Base-by-base conservation (phyloP, 139 green algal species). In the Yamagishiella unicocca region DNA sequence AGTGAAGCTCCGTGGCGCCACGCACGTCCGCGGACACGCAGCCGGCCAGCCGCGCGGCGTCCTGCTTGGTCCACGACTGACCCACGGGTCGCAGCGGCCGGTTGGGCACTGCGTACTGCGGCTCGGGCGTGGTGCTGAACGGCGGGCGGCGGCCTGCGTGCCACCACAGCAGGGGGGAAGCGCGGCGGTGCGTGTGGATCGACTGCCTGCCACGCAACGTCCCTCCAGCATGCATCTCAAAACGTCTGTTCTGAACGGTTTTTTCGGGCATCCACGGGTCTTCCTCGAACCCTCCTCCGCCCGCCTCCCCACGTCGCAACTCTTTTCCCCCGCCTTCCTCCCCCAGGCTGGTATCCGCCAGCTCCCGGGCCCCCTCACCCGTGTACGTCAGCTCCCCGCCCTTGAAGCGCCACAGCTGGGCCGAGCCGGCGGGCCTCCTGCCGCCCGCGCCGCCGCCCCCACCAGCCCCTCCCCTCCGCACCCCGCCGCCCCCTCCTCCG, bases 1-100 rank as follows among this genome's bases (percentile, higher is more conserved):
- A 83, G 62, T 89, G 85, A 64, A 89, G 50, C 74, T 85, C 74
- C 4, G 55, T 82, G 62, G 81, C 85, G 85, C 85, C 85, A 12
- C 85, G 64, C 1, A 4, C 42, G 1, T 38, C 73, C 29, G 29
- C 27, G 42, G 78, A 46, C 43, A 84, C 58, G 27, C 27, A 40
- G 21, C 53, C 72, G n/a, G 84, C 84, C 43, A 89, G 29, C 3
- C 73, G 72, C 43, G 84, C 70, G 22, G 84, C 84, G 27, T 55
- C 31, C 58, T 35, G 2, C 71, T 88, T 75, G 38, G 72, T 88
- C 70, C 67, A 73, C 37, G 77, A 14, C 12, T 72, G 37, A 64
- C 77, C 77, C 77, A 84, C 55, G 55, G 77, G 77, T 54, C 54
- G 53, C 25, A 35, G 25, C 35, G 77, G 62, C 53, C n/a, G 31